A percentile compares a stretch with the other conserved stretches of the same genome.
Evolutionary conservation across 2,329 filamentous ascomycete species (phyloP).

Genomic region (Elsinoe arachidis): DNA sequence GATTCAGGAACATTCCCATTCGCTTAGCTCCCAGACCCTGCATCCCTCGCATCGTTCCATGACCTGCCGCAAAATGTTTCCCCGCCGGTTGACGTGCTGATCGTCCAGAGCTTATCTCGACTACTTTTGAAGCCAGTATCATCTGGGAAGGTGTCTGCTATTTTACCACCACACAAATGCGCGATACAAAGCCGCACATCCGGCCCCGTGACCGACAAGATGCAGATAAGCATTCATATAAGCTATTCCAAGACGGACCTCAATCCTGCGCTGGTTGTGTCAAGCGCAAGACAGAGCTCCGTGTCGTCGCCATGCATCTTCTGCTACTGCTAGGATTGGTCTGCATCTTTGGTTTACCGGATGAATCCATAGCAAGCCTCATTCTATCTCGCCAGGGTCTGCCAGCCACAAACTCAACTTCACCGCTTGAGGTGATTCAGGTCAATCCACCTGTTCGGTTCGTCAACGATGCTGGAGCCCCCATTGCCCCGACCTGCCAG

Average conservation of each 20-base stretch:
- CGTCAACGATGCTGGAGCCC: constrained; percentile 31
- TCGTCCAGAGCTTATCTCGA: constrained; percentile 7
- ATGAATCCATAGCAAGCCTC: background rate
- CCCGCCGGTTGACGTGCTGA: constrained; percentile 1
- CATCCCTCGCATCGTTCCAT: background rate
- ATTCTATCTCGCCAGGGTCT: background rate
- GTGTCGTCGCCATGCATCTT: background rate
- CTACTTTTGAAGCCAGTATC: background rate
- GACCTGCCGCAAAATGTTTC: background rate
- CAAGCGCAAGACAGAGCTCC: background rate
- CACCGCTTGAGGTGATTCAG: constrained; percentile 55
- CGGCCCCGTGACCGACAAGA: background rate
- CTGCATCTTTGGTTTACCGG: background rate
- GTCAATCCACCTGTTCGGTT: constrained; percentile 58
- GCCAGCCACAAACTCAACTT: background rate
- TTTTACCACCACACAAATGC: constrained; percentile 1
- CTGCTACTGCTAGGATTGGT: background rate
- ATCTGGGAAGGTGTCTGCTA: constrained; percentile 10
- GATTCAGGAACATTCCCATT: no score
- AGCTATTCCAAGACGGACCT: constrained; percentile 5
- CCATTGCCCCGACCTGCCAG: constrained; percentile 35
- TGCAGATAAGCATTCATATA: constrained; percentile 8
- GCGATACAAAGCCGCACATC: background rate
- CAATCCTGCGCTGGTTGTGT: background rate
- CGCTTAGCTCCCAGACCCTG: background rate